A percentile compares a stretch with the other conserved stretches of the same genome.
Evolutionary conservation across 2,329 filamentous ascomycete species (phyloP).

Genomic region (Fusarium sp.): DNA sequence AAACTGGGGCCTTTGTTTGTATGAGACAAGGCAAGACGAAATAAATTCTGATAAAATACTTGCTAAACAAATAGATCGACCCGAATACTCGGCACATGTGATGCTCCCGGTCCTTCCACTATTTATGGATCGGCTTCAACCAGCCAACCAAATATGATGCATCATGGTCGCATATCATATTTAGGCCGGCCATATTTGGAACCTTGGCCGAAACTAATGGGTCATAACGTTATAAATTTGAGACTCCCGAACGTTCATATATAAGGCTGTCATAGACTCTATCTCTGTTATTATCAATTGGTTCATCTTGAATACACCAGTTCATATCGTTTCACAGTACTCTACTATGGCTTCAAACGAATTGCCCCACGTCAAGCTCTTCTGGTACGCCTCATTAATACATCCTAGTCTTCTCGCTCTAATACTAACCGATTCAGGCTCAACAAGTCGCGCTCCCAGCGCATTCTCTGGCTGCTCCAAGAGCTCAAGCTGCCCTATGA

Average conservation of each 20-base stretch:
- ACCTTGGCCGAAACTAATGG: conserved; percentile 23
- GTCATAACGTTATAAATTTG: conserved; percentile 12
- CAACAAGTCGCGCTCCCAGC: conserved; percentile 83
- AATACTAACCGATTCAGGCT: conserved; percentile 69
- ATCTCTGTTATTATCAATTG: not conserved
- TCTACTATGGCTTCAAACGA: conserved; percentile 47
- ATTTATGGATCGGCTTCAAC: conserved; percentile 20
- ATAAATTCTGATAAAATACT: conserved; percentile 9
- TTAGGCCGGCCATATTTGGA: conserved; percentile 30
- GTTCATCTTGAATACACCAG: not conserved
- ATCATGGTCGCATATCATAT: conserved; percentile 18
- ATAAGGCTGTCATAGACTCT: not conserved
- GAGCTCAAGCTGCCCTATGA: conserved; percentile 85
- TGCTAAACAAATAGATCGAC: conserved; percentile 3
- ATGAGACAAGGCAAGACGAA: conserved; percentile 11
- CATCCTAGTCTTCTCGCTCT: not conserved
- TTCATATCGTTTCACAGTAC: not conserved
- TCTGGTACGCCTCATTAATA: conserved; percentile 63
- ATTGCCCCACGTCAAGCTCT: conserved; percentile 69
- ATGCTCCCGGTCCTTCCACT: conserved; percentile 3
- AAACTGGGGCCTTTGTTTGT: conserved; percentile 20
- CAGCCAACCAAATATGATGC: conserved; percentile 10
- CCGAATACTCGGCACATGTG: conserved; percentile 35
- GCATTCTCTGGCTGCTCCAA: conserved; percentile 87
- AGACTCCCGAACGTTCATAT: not conserved